Percentiles rank a stretch among this genome's conserved stretches.
These are phyloP conservation scores for Paraleonurus japonicus DNA, from an alignment of 257 asterid species.

Conservation along the genomic window DNA sequence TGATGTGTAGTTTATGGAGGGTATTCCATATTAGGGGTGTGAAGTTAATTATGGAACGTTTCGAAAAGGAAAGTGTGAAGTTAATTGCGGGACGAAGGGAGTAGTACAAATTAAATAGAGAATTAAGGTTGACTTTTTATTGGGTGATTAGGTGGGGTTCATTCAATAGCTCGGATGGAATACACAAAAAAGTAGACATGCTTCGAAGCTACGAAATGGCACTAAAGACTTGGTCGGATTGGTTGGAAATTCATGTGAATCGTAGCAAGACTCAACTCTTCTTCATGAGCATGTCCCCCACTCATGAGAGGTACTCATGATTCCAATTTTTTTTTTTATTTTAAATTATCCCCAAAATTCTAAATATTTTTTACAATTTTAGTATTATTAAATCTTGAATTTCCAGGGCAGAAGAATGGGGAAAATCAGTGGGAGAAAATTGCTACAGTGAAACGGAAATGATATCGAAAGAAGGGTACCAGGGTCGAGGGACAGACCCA, in stretches of 20 bases:
- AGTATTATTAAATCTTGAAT: background rate
- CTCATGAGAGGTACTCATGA: slow-evolving; percentile 64
- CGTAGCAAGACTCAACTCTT: slow-evolving; percentile 61
- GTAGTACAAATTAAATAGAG: too few relatives aligned
- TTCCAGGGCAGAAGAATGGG: slow-evolving; percentile 83
- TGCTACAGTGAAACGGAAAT: slow-evolving; percentile 58
- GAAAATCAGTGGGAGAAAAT: slow-evolving; percentile 44
- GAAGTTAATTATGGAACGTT: too few relatives aligned
- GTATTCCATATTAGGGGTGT: too few relatives aligned
- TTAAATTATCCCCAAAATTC: too few relatives aligned
- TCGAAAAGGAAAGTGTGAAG: too few relatives aligned
- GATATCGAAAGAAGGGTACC: slow-evolving; percentile 50
- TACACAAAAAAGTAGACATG: slow-evolving; percentile 69
- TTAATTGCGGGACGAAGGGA: too few relatives aligned
- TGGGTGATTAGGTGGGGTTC: slow-evolving; percentile 71
- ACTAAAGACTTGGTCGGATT: slow-evolving; percentile 77
- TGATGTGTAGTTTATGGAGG: too few relatives aligned
- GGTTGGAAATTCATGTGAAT: slow-evolving; percentile 83
- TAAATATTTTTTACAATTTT: too few relatives aligned
- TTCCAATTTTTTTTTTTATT: background rate
- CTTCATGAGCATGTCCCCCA: slow-evolving; percentile 86
- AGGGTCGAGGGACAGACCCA: slow-evolving; percentile 71
- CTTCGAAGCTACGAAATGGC: slow-evolving; percentile 87
- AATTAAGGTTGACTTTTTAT: too few relatives aligned
- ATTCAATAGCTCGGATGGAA: slow-evolving; percentile 54